phyloP scores from a whole-genome alignment of 768 basidiomycete species.

The Trametes coccinea region DNA sequence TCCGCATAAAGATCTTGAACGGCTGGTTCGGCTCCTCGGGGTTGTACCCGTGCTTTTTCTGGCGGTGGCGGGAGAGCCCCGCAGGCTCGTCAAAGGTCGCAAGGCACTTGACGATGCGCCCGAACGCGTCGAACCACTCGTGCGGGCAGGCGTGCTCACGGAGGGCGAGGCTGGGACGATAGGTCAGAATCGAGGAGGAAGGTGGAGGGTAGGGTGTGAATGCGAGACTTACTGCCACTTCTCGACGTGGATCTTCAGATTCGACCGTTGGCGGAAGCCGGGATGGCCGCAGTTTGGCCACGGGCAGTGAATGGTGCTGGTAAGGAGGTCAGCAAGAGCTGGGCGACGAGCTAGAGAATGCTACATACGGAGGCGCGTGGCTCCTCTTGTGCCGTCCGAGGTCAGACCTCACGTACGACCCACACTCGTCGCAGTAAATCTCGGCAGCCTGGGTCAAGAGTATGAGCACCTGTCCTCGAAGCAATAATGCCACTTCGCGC shows the following conservation, averaged over 20 bases:
- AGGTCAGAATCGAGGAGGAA: not conserved
- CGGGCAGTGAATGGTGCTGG: not conserved
- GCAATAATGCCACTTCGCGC: too few species aligned
- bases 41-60: not conserved
- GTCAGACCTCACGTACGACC: not conserved
- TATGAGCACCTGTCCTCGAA: too few species aligned
- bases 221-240: slow-evolving; percentile 4
- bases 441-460: not conserved
- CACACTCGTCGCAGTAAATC: not conserved
- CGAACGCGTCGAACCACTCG: slow-evolving; percentile 1
- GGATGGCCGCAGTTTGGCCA: not conserved
- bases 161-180: not conserved
- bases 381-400: not conserved
- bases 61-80: not conserved
- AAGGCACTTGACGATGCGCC: not conserved
- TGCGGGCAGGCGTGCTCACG: not conserved
- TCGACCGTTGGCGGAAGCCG: not conserved
- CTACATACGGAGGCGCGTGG: not conserved
- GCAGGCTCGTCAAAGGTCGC: not conserved
- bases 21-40: not conserved
- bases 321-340: too few species aligned
- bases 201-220: too few species aligned
- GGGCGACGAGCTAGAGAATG: not conserved
- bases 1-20: not conserved
- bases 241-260: not conserved